Base-by-base conservation (phyloP, 2,329 filamentous ascomycete genomes). In the Cytospora mali region DNA sequence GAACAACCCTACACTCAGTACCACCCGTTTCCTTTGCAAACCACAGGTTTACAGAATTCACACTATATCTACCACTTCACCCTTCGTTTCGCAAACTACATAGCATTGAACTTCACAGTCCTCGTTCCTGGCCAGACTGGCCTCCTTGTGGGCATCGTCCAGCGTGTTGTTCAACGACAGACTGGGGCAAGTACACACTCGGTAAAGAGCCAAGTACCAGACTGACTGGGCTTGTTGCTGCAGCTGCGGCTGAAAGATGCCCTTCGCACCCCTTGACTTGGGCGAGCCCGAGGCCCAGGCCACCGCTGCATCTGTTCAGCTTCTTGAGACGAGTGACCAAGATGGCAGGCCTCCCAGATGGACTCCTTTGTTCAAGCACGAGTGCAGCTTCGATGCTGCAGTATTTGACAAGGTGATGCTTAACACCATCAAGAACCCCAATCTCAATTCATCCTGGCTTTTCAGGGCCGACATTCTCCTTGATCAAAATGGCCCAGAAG, bases 371-470 rank as follows among this genome's bases (percentile, higher is more conserved):
- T 82, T 81, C 68, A 77, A 76, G 65, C 82, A 86, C 67, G 72
- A 68, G 25, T 91, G 89, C 72, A 80, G 79, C 14, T 93, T 93
- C 71, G 76, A 81, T 18, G 81, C 87, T 1, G 78, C 81, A 31
- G 78, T 86, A 60, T 94, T 93, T 72, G 76, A 80, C 64, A 75
- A 81, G 48, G 87, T 90, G 55, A 91, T 92, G 86, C 76, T 86
- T 68, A 92, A 93, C 70, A 79, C 93, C 62, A 84, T 94, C 67
- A 84, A 83, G 68, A 93, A 94, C 69, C 91, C 91, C 0, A 94
- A 95, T 68, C 80, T 92, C 74, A 92, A 92, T 67, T 91, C 90
- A 0, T 87, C 83, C 18, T 90, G 89, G 82, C 80, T 95, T 1
- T 91, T 93, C 70, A 85, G 91, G 31, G 91, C 91, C 53, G 91